Evolutionary conservation across 2,329 filamentous ascomycete genomes (phyloP).

Genomic region (Phaeosphaeria sp.): DNA sequence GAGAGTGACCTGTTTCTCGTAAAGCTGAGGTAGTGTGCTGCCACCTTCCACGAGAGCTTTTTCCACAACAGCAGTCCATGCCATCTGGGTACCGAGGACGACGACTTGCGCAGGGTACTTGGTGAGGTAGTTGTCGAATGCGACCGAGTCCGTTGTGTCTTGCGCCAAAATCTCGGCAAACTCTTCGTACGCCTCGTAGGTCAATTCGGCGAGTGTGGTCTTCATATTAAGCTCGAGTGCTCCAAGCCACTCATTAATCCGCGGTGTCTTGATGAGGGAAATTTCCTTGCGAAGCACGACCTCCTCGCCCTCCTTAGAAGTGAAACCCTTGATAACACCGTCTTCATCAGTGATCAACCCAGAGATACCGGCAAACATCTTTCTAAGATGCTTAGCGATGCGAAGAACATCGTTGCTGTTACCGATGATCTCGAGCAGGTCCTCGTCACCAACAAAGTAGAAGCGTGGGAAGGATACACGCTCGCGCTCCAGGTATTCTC

Average conservation of each 20-base stretch:
- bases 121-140: conserved; percentile 80
- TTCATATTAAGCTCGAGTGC: conserved; percentile 95
- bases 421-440: conserved; percentile 97
- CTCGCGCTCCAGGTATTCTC: conserved; percentile 98
- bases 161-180: conserved; percentile 81
- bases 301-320: conserved; percentile 91
- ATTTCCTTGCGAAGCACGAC: conserved; percentile 90
- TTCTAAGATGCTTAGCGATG: conserved; percentile 98
- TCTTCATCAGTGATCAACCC: conserved; percentile 92
- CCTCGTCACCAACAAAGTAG: conserved; percentile 99
- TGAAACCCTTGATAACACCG: conserved; percentile 86
- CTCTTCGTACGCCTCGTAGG: conserved; percentile 83
- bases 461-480: conserved; percentile 97
- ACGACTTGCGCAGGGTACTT: conserved; percentile 93
- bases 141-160: conserved; percentile 70
- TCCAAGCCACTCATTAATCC: conserved; percentile 99
- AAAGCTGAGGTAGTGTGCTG: conserved; percentile 70
- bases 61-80: conserved; percentile 90
- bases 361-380: conserved; percentile 98
- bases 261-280: conserved; percentile 88
- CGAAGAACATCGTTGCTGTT: conserved; percentile 98
- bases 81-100: conserved; percentile 89
- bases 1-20: conserved; percentile 82
- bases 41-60: conserved; percentile 76
- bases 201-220: conserved; percentile 84